These are phyloP conservation scores for Triticum timopheevii DNA, from an alignment of 176 grass and related monocot genomes.

Conservation along the genomic window DNA sequence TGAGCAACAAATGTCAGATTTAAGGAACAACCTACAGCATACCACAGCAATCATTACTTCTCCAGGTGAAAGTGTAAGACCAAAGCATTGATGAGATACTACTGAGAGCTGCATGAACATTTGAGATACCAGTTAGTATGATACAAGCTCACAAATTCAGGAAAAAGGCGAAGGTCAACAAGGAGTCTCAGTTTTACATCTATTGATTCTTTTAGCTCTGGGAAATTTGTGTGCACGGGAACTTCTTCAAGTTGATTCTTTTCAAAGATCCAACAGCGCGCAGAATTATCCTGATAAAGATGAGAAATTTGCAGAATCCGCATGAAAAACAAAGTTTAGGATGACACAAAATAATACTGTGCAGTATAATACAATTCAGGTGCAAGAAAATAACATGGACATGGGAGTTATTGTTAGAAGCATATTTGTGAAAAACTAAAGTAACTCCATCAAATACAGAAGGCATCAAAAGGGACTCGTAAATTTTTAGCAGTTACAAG, in stretches of 20 bases:
- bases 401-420: not conserved
- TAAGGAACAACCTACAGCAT: slow-evolving; percentile 34
- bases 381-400: not conserved
- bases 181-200: slow-evolving; percentile 49
- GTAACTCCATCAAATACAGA: not conserved
- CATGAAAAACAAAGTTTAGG: not conserved
- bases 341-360: not conserved
- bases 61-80: slow-evolving; percentile 82
- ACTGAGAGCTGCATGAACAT: slow-evolving; percentile 68
- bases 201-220: slow-evolving; percentile 44
- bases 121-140: slow-evolving; percentile 36
- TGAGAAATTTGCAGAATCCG: slow-evolving; percentile 26
- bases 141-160: slow-evolving; percentile 12
- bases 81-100: slow-evolving; percentile 79
- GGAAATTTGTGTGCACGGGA: slow-evolving; percentile 50
- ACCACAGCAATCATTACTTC: slow-evolving; percentile 88
- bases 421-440: slow-evolving; percentile 12
- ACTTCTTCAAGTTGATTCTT: slow-evolving; percentile 59
- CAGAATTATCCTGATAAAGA: slow-evolving; percentile 76
- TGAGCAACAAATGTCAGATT: slow-evolving; percentile 34
- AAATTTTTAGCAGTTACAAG: slow-evolving; percentile 18
- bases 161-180: not conserved
- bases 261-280: slow-evolving; percentile 62
- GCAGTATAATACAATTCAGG: not conserved
- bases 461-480: not conserved